Percentiles rank a stretch among this genome's conserved stretches.
Conservation (phyloP, 108 stramenopile species). For the Cyclotella kingstonii region DNA sequence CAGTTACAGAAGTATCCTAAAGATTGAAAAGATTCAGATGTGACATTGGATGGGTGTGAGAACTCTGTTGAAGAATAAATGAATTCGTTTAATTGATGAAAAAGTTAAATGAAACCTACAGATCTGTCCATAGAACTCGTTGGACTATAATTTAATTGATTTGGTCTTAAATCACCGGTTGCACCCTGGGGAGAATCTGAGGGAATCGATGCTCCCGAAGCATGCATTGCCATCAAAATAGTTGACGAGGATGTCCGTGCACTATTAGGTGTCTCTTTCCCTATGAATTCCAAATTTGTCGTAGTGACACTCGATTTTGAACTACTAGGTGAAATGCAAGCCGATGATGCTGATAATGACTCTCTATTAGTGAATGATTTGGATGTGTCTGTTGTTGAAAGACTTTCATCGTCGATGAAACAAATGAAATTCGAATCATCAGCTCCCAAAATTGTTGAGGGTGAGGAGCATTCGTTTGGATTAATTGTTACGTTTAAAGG, state of each 20-base stretch:
- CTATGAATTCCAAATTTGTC: neutral
- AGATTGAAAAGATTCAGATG: too few relatives aligned
- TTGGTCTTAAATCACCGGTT: neutral
- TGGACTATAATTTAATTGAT: conserved; percentile 43
- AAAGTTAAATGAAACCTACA: neutral
- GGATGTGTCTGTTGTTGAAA: neutral
- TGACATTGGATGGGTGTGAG: neutral
- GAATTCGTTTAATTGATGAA: neutral
- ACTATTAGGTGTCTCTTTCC: conserved; percentile 41
- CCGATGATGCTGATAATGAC: conserved; percentile 32
- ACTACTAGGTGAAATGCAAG: conserved; percentile 38
- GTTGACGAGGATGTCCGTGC: conserved; percentile 43
- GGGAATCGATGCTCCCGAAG: conserved; percentile 33
- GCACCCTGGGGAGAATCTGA: conserved; percentile 14
- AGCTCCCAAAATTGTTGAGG: conserved; percentile 21
- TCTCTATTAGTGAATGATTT: conserved; percentile 5
- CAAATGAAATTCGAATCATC: conserved; percentile 7
- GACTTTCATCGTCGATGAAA: neutral
- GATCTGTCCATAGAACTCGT: conserved; percentile 2
- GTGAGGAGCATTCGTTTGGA: conserved; percentile 37
- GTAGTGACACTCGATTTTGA: conserved; percentile 3
- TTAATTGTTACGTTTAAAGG: conserved; percentile 35
- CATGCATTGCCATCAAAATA: conserved; percentile 35
- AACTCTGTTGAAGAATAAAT: neutral
- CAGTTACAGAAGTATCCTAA: conserved; percentile 18